Evolutionary conservation across 2,329 filamentous ascomycete genomes (phyloP).

Genomic region (Xylaria sp.): DNA sequence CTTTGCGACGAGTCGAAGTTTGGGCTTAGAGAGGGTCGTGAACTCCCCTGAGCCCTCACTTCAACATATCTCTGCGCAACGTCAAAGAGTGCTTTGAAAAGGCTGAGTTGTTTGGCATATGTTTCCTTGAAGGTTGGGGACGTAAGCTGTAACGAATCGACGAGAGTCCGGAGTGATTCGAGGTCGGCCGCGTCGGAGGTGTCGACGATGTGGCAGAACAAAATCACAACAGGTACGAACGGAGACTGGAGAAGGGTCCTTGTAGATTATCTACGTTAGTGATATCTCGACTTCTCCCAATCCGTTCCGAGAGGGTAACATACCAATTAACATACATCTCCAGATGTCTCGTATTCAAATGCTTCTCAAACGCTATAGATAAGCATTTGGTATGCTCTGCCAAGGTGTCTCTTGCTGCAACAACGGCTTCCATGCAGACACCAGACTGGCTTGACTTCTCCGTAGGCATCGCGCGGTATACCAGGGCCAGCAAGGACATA

Average conservation of each 20-base stretch:
- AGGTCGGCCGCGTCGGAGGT: neutral
- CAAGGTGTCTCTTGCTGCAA: neutral
- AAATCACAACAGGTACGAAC: conserved; percentile 37
- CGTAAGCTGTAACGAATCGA: neutral
- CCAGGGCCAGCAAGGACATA: neutral
- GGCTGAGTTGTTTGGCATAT: neutral
- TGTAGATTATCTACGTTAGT: neutral
- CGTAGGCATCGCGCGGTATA: neutral
- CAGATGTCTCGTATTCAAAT: neutral
- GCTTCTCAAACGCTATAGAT: neutral
- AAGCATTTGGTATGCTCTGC: neutral
- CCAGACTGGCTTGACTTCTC: neutral
- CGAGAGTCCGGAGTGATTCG: neutral
- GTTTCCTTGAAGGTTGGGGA: neutral
- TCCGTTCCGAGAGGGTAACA: too few species aligned
- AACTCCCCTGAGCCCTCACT: neutral
- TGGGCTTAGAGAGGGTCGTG: neutral
- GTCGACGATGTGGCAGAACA: conserved; percentile 39
- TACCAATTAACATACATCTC: neutral
- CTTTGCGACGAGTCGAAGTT: neutral
- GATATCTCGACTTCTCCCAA: too few species aligned
- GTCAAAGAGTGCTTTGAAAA: conserved; percentile 1
- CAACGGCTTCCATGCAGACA: neutral
- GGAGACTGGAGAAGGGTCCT: conserved; percentile 31
- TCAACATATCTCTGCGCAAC: conserved; percentile 3